Evolutionary conservation across 331 rosid species (phyloP).

Genomic region (Quercus tomentella): DNA sequence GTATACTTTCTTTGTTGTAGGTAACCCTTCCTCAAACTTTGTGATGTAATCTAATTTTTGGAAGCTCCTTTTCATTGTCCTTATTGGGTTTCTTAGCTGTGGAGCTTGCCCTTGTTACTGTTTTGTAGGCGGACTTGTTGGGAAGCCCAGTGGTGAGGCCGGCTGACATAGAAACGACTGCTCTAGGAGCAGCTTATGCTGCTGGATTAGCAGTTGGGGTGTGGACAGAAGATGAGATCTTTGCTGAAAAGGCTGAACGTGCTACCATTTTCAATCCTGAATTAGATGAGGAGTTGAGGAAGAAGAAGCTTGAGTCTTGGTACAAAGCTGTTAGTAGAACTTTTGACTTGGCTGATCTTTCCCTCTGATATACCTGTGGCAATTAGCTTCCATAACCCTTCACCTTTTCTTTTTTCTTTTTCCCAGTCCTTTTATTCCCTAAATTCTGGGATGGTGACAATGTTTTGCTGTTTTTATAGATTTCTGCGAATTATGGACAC

Average conservation of each 20-base stretch:
- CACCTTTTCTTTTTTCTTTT: background rate
- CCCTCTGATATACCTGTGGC: constrained; percentile 39
- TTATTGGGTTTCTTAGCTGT: background rate
- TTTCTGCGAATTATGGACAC: background rate
- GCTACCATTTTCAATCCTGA: constrained; percentile 45
- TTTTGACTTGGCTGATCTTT: constrained; percentile 79
- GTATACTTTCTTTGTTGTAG: background rate
- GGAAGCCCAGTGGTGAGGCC: constrained; percentile 78
- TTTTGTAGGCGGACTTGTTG: constrained; percentile 66
- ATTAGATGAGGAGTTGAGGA: constrained; percentile 50
- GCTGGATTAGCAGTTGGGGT: constrained; percentile 86
- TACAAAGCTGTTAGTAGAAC: constrained; percentile 72
- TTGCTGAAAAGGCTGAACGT: constrained; percentile 38
- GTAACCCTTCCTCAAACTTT: no score
- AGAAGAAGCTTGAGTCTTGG: constrained; percentile 77
- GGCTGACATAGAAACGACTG: constrained; percentile 83
- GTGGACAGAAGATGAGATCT: constrained; percentile 64
- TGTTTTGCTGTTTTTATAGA: background rate
- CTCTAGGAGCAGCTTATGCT: constrained; percentile 95
- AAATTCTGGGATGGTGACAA: background rate
- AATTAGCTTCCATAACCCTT: background rate
- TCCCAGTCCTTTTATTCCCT: background rate
- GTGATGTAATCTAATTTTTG: background rate
- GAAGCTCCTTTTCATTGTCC: background rate
- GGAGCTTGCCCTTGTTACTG: background rate